Percentiles rank a stretch among this genome's conserved stretches.
These are phyloP conservation scores for Alloteropsis semialata DNA, from an alignment of 176 grass and related monocot genomes.

Conservation along the genomic window DNA sequence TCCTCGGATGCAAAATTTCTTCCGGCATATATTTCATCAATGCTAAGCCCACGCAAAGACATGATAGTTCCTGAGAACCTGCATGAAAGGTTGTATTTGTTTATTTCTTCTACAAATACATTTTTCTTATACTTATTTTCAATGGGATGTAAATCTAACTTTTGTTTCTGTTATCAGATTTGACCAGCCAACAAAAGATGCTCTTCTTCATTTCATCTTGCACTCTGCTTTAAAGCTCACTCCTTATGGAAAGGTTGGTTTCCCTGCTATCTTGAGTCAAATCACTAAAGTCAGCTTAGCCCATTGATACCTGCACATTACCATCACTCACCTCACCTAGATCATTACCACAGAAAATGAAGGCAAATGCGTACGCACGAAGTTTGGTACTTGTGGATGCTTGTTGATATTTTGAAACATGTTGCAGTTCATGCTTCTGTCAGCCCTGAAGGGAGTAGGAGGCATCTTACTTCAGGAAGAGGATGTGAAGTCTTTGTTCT, in stretches of 20 bases:
- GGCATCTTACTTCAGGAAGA: conserved; percentile 55
- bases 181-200: conserved; percentile 57
- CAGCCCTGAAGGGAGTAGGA: conserved; percentile 85
- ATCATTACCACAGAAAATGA: not conserved
- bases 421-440: conserved; percentile 72
- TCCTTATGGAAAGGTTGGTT: conserved; percentile 81
- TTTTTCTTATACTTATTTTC: conserved; percentile 3
- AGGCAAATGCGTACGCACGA: conserved; percentile 9
- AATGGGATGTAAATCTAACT: not conserved
- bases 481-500: conserved; percentile 63
- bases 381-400: not conserved
- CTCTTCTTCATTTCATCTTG: conserved; percentile 67
- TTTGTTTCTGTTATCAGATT: conserved; percentile 61
- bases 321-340: not conserved
- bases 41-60: conserved; percentile 58
- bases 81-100: conserved; percentile 55
- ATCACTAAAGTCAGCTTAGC: not conserved
- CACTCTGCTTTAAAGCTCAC: conserved; percentile 59
- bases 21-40: conserved; percentile 71
- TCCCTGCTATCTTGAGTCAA: conserved; percentile 14
- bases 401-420: conserved; percentile 3
- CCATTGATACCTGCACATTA: not conserved
- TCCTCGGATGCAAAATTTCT: conserved; percentile 73
- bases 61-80: conserved; percentile 59
- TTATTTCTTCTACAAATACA: conserved; percentile 23